Conservation (phyloP, 495 filamentous ascomycete genomes). For the Penicillium cosmopolitanum region DNA sequence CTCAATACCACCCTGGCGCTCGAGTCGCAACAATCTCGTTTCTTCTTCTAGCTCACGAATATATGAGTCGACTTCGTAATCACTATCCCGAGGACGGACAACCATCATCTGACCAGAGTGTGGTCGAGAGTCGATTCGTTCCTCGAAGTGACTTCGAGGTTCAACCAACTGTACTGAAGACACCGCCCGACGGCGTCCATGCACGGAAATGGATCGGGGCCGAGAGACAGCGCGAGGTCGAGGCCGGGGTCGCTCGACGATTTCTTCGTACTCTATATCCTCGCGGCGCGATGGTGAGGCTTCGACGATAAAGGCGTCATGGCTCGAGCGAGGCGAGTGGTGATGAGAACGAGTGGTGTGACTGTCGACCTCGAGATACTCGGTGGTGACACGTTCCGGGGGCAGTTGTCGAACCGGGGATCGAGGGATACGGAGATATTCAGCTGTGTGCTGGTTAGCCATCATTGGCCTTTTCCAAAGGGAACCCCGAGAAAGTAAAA, state of each 20-base stretch:
- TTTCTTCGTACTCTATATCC: conserved; percentile 34
- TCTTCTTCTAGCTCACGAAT: conserved; percentile 60
- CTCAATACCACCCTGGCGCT: conserved; percentile 46
- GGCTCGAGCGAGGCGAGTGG: conserved; percentile 32
- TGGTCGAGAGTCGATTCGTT: conserved; percentile 50
- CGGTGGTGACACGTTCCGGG: conserved; percentile 33
- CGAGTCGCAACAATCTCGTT: conserved; percentile 43
- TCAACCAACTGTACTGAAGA: conserved; percentile 36
- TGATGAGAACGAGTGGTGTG: conserved; percentile 14
- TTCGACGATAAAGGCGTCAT: conserved; percentile 36
- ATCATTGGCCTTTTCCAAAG: not conserved
- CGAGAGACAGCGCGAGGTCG: conserved; percentile 30
- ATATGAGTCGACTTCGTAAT: conserved; percentile 62
- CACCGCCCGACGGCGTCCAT: conserved; percentile 41
- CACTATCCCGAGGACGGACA: conserved; percentile 51
- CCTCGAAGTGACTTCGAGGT: conserved; percentile 31
- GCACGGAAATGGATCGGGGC: conserved; percentile 43
- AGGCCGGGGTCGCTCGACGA: conserved; percentile 24
- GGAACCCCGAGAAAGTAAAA: conserved; percentile 10
- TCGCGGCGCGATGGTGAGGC: conserved; percentile 33
- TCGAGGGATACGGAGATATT: conserved; percentile 29
- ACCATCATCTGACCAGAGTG: conserved; percentile 59
- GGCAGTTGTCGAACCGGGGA: conserved; percentile 34
- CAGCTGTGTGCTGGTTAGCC: conserved; percentile 24
- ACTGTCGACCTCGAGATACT: conserved; percentile 33